Evolutionary conservation across 495 filamentous ascomycete genomes (phyloP).

Genomic region (Neurospora sp.): DNA sequence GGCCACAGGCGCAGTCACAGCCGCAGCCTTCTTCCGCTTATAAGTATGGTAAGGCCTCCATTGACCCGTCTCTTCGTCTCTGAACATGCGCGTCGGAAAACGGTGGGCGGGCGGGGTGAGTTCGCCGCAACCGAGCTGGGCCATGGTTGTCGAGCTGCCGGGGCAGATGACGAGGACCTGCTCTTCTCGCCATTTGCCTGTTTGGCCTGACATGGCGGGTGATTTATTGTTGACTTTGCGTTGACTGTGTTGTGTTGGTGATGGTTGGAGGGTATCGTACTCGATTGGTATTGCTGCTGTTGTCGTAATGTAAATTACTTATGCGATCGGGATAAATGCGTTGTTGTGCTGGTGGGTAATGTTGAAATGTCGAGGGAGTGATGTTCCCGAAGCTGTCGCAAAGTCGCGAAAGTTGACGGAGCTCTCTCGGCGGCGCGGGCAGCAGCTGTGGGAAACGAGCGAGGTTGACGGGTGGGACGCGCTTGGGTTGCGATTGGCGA

Average conservation of each 20-base stretch:
- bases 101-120: slow-evolving; percentile 77
- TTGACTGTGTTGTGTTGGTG: not conserved
- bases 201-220: slow-evolving; percentile 33
- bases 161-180: slow-evolving; percentile 72
- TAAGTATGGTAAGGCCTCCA: slow-evolving; percentile 78
- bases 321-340: not conserved
- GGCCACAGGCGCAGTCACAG: slow-evolving; percentile 9
- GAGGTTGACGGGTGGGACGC: not conserved
- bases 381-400: not conserved
- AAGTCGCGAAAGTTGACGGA: not conserved
- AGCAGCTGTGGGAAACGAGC: not conserved
- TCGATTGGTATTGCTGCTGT: not conserved
- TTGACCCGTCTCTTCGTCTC: slow-evolving; percentile 63
- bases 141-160: slow-evolving; percentile 85
- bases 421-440: not conserved
- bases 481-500: not conserved
- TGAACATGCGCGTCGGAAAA: slow-evolving; percentile 89
- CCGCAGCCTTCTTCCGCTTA: slow-evolving; percentile 50
- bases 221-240: not conserved
- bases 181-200: slow-evolving; percentile 44
- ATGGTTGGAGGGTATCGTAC: not conserved
- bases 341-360: not conserved
- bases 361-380: not conserved
- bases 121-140: slow-evolving; percentile 86
- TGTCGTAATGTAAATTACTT: not conserved